A percentile compares a stretch with the other conserved stretches of the same genome.
These are phyloP conservation scores for Diphasiastrum complanatum DNA, from an alignment of 83 land plant genomes.

Conservation along the genomic window DNA sequence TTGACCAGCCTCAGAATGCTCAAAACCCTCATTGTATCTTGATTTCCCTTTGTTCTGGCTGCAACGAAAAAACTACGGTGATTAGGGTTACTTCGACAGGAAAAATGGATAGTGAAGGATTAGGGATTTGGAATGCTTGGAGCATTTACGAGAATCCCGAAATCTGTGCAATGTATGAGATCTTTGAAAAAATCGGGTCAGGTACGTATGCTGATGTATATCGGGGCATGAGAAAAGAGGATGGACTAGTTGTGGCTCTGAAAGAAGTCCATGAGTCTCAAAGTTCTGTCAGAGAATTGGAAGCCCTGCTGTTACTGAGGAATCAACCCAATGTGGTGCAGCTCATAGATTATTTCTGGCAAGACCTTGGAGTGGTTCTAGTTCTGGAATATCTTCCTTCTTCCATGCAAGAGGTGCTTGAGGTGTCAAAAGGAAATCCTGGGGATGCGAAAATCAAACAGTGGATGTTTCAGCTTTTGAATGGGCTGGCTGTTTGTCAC, in stretches of 20 bases:
- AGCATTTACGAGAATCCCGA: conserved; percentile 47
- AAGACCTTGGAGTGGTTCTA: conserved; percentile 47
- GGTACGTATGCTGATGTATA: conserved; percentile 90
- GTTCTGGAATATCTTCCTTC: conserved; percentile 71
- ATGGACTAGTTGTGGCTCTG: conserved; percentile 63
- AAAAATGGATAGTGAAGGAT: too few relatives aligned
- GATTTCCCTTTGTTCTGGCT: too few relatives aligned
- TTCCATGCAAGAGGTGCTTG: conserved; percentile 30
- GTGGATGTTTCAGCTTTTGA: conserved; percentile 83
- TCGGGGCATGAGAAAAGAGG: conserved; percentile 51
- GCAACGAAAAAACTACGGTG: too few relatives aligned
- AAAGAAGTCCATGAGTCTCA: conserved; percentile 85
- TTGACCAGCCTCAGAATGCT: too few relatives aligned
- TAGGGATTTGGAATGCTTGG: too few relatives aligned
- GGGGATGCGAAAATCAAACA: conserved; percentile 54
- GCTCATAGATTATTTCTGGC: conserved; percentile 70
- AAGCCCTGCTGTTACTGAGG: conserved; percentile 50
- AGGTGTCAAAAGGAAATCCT: conserved; percentile 25
- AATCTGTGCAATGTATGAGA: conserved; percentile 52
- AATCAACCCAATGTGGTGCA: conserved; percentile 55
- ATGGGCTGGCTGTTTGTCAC: conserved; percentile 76
- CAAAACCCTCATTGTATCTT: too few relatives aligned
- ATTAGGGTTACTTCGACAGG: too few relatives aligned
- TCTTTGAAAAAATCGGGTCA: conserved; percentile 62
- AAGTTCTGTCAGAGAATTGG: conserved; percentile 70